Conservation (phyloP, 306 rosid genomes). For the Lagenaria siceraria region DNA sequence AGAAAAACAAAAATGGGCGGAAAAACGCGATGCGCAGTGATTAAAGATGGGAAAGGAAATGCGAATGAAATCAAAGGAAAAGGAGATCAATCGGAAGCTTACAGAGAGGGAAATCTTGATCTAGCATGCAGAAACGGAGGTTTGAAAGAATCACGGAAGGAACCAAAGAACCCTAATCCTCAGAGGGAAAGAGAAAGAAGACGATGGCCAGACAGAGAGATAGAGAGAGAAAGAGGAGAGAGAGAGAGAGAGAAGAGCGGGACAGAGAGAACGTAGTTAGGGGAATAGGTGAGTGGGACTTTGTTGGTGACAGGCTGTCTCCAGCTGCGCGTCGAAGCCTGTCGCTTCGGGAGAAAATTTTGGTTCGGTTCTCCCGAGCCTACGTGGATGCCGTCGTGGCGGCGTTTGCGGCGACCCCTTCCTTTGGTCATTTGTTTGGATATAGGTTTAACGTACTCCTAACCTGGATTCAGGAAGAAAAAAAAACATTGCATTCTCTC, state of each 20-base stretch:
- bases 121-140: conserved; percentile 14
- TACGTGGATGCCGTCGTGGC: conserved; percentile 57
- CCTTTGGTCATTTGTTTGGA: not conserved
- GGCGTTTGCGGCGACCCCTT: conserved; percentile 36
- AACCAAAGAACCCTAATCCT: conserved; percentile 52
- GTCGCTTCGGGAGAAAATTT: conserved; percentile 30
- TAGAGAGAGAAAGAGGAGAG: not conserved
- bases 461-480: not conserved
- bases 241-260: not conserved
- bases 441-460: not conserved
- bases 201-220: not conserved
- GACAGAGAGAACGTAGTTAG: conserved; percentile 29
- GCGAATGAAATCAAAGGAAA: conserved; percentile 5
- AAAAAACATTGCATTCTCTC: not conserved
- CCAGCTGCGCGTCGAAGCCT: conserved; percentile 86
- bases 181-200: not conserved
- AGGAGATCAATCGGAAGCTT: conserved; percentile 25
- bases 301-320: conserved; percentile 99
- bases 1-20: not conserved
- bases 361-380: conserved; percentile 35
- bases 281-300: conserved; percentile 95
- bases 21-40: not conserved
- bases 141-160: not conserved
- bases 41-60: not conserved
- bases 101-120: conserved; percentile 47